Conservation (phyloP, 2,329 filamentous ascomycete genomes). For the Stachybotrys chartarum region DNA sequence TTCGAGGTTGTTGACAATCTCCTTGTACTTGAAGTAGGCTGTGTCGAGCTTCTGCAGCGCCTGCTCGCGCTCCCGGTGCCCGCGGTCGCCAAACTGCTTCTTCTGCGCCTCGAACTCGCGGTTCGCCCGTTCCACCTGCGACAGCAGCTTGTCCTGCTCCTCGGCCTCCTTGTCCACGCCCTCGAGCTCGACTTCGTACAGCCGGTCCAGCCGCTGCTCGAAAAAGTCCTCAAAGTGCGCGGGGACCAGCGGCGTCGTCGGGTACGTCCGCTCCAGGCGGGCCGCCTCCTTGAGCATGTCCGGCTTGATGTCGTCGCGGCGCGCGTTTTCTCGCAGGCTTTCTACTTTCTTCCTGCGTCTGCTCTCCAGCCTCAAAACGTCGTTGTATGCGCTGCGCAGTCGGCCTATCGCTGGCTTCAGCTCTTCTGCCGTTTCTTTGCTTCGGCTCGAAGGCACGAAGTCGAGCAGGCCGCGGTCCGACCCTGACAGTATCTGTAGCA, state of each 20-base stretch:
- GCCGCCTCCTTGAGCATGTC: constrained; percentile 79
- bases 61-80: constrained; percentile 68
- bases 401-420: constrained; percentile 73
- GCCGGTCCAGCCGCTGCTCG: constrained; percentile 64
- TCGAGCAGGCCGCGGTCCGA: constrained; percentile 77
- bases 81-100: constrained; percentile 53
- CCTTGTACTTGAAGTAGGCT: constrained; percentile 93
- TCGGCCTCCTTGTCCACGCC: constrained; percentile 62
- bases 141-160: constrained; percentile 68
- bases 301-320: constrained; percentile 79
- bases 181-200: constrained; percentile 74
- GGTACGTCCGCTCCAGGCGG: constrained; percentile 77
- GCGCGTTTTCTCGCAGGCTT: constrained; percentile 68
- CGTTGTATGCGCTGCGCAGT: constrained; percentile 75
- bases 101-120: constrained; percentile 68
- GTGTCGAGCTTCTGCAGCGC: constrained; percentile 84
- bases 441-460: constrained; percentile 79
- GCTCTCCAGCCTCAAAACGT: constrained; percentile 76
- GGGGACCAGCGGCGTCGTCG: constrained; percentile 75
- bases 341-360: constrained; percentile 74
- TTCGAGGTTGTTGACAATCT: constrained; percentile 87
- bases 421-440: constrained; percentile 70
- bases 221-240: constrained; percentile 92
- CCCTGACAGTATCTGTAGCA: constrained; percentile 70
- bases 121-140: constrained; percentile 68